Conservation (phyloP, 345 rosid species). For the Populus alba region DNA sequence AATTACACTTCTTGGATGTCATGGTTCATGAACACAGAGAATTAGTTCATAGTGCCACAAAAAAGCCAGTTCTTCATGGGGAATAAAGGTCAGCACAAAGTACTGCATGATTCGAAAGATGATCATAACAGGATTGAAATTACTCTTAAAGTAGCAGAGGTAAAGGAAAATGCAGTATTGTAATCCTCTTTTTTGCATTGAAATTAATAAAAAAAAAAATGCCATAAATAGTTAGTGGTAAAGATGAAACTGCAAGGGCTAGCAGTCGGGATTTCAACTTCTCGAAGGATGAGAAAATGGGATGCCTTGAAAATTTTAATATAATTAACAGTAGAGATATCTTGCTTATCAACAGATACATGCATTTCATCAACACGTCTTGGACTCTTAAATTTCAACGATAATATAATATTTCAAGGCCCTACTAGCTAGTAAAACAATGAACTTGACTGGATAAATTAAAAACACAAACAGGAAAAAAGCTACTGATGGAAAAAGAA, state of each 20-base stretch:
- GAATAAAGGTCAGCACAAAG: background rate
- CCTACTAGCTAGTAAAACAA: too few species aligned
- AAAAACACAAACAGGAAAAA: too few species aligned
- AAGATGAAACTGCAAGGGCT: background rate
- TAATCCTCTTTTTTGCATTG: background rate
- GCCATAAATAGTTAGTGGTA: background rate
- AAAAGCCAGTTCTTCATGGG: background rate
- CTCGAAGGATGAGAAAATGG: background rate
- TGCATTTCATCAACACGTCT: too few species aligned
- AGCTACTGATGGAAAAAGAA: too few species aligned
- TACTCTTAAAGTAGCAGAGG: background rate
- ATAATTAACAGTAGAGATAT: too few species aligned
- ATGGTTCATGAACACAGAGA: background rate
- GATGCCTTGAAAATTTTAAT: too few species aligned
- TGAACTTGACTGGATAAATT: too few species aligned
- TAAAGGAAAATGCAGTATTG: background rate
- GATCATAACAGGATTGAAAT: constrained; percentile 3
- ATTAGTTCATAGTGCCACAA: background rate
- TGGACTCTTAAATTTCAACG: too few species aligned
- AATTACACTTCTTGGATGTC: background rate
- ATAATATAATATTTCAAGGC: too few species aligned
- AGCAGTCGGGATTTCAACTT: background rate
- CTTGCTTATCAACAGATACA: too few species aligned
- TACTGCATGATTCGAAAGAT: background rate
- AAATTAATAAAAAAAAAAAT: background rate